Evolutionary conservation across 2,329 filamentous ascomycete genomes (phyloP), one percentile per base, ranked within the genome.

Genomic region (Leptodontidium sp.): DNA sequence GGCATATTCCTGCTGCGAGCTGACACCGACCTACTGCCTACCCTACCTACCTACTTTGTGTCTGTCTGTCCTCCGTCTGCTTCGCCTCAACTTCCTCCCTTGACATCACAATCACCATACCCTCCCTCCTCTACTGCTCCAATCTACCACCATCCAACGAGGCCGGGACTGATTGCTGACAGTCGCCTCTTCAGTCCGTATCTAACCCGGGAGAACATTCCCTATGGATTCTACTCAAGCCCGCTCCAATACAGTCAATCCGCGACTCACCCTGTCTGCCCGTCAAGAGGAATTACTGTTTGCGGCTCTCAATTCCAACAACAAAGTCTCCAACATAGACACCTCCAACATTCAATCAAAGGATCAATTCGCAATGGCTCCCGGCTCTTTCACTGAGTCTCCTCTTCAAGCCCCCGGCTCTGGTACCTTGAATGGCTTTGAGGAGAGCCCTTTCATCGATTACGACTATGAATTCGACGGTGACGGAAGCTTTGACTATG

Each of bases 391-490:
- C 71, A 83, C 85, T 70, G 81, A 81, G 64, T 87, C 86, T 12
- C 84, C 85, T 17, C 73, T 78, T 58, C 74, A 83, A 68, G 77
- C 80, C 67, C 80, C 81, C 17, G 82, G 81, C 50, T 81, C 82
- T 1, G 82, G 84, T 43, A 80, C 80, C 32, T 78, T 88, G 57
- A 77, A 75, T 66, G 86, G 83, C 71, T 86, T 88, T 55, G 88
- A 93, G 40, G 91, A 94, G 61, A 96, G 91, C 72, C 93, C 94
- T 0, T 94, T 90, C 77, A 85, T 97, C 68, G 93, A 97, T 77
- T 96, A 94, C 75, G 90, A 92, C 73, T 90, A 92, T 72, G 90
- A 92, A 58, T 89, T 93, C 68, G 93, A 94, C 68, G 84, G 84
- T 68, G 92, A 94, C 76, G 87, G 86, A 45, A 90, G 85, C 77